These are phyloP conservation scores for Monosporozyma siamensis DNA, from an alignment of 805 yeast species.

Conservation along the genomic window DNA sequence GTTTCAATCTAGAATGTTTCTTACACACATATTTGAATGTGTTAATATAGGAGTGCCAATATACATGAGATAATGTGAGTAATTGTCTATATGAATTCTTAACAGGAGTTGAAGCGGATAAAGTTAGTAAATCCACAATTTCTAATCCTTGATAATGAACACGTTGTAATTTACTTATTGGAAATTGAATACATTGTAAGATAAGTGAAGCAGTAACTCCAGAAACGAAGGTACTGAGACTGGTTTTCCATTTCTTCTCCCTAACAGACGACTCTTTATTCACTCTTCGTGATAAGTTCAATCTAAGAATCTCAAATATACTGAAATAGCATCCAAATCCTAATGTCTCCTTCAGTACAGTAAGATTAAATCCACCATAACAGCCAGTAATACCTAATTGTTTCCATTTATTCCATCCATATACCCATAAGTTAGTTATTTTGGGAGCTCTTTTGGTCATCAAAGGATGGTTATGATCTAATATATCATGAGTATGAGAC, in stretches of 20 bases:
- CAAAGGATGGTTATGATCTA: slow-evolving; percentile 38
- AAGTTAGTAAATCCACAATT: slow-evolving; percentile 29
- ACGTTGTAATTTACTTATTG: slow-evolving; percentile 69
- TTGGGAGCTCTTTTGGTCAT: slow-evolving; percentile 20
- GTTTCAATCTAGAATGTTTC: slow-evolving; percentile 42
- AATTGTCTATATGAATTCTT: neutral
- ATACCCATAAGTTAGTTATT: slow-evolving; percentile 67
- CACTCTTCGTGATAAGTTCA: slow-evolving; percentile 48
- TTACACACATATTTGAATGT: slow-evolving; percentile 54
- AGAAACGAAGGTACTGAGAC: slow-evolving; percentile 48
- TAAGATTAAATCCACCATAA: slow-evolving; percentile 80
- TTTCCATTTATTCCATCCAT: slow-evolving; percentile 55
- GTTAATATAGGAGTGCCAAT: slow-evolving; percentile 51
- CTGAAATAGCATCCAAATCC: slow-evolving; percentile 82
- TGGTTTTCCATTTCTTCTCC: slow-evolving; percentile 22
- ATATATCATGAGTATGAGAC: slow-evolving; percentile 63
- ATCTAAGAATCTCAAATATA: slow-evolving; percentile 70
- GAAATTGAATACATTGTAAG: slow-evolving; percentile 72
- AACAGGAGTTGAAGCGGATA: neutral
- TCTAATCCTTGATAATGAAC: slow-evolving; percentile 73
- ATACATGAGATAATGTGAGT: slow-evolving; percentile 36
- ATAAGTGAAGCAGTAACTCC: slow-evolving; percentile 83
- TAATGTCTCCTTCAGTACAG: slow-evolving; percentile 64
- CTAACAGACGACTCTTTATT: neutral
- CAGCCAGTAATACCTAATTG: slow-evolving; percentile 78